These are phyloP conservation scores for Fusarium protoensiforme DNA, from an alignment of 2,329 filamentous ascomycete species.

Conservation along the genomic window DNA sequence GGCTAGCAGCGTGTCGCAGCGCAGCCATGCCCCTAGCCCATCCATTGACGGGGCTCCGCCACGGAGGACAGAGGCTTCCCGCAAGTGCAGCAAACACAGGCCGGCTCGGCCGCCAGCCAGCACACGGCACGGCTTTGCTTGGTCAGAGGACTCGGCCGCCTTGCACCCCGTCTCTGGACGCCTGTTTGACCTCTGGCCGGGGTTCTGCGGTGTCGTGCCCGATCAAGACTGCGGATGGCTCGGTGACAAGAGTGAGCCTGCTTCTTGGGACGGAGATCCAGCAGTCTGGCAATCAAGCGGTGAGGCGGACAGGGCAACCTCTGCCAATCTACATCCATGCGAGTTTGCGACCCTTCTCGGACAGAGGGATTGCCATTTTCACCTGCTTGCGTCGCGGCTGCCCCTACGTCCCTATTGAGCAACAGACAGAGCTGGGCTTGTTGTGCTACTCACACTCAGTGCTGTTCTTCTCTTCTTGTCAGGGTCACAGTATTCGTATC, in stretches of 20 bases:
- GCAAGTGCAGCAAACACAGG: slow-evolving; percentile 14
- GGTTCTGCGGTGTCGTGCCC: slow-evolving; percentile 3
- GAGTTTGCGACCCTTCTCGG: slow-evolving; percentile 3
- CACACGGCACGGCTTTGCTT: slow-evolving; percentile 13
- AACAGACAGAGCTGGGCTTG: slow-evolving; percentile 7
- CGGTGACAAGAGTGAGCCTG: slow-evolving; percentile 7
- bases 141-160: slow-evolving; percentile 14
- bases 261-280: neutral
- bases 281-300: slow-evolving; percentile 22
- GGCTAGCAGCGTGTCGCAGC: slow-evolving; percentile 16
- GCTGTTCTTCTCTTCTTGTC: neutral
- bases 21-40: slow-evolving; percentile 11
- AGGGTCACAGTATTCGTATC: slow-evolving; percentile 2
- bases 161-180: slow-evolving; percentile 5
- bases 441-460: slow-evolving; percentile 4
- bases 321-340: slow-evolving; percentile 14
- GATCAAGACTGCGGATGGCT: slow-evolving; percentile 15
- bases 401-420: slow-evolving; percentile 10
- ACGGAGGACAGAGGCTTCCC: slow-evolving; percentile 21
- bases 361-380: slow-evolving; percentile 25
- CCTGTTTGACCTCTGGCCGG: slow-evolving; percentile 12
- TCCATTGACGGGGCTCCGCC: slow-evolving; percentile 19
- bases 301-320: slow-evolving; percentile 19
- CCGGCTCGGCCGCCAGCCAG: slow-evolving; percentile 21
- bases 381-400: slow-evolving; percentile 23